A percentile compares a stretch with the other conserved stretches of the same genome.
Evolutionary conservation across 2,329 filamentous ascomycete species (phyloP).

Genomic region (Teratosphaeria gauchensis): DNA sequence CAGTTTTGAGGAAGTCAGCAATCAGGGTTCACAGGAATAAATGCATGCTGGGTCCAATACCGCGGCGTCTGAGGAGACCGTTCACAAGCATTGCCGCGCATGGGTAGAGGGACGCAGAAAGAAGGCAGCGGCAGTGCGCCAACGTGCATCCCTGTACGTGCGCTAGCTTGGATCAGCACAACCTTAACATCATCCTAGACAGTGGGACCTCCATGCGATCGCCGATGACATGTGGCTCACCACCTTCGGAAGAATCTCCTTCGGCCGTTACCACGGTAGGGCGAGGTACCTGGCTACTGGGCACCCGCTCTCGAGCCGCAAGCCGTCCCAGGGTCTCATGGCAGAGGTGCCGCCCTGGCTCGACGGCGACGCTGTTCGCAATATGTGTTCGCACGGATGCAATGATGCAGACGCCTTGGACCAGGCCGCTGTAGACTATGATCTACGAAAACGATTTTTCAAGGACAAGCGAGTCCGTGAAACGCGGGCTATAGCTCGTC

Average conservation of each 20-base stretch:
- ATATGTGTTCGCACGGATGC: neutral
- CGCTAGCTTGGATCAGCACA: conserved; percentile 1
- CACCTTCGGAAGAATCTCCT: neutral
- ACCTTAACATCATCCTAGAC: neutral
- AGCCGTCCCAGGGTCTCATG: neutral
- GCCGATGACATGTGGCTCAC: neutral
- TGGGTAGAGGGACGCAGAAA: neutral
- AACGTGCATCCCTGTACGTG: neutral
- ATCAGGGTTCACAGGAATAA: conserved; percentile 1
- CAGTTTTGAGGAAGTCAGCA: neutral
- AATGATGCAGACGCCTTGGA: neutral
- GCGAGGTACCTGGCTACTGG: neutral
- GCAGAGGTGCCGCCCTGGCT: neutral
- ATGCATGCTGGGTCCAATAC: neutral
- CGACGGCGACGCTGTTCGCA: neutral
- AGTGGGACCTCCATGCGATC: neutral
- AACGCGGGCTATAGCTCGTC: neutral
- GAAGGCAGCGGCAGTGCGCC: conserved; percentile 1
- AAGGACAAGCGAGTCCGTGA: neutral
- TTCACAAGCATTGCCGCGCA: neutral
- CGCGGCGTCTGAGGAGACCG: neutral
- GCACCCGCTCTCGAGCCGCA: neutral
- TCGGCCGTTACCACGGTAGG: neutral
- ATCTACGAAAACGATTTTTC: neutral
- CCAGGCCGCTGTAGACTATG: neutral